These are phyloP conservation scores for Castanospermum australe DNA, from an alignment of 306 rosid species.

Conservation along the genomic window DNA sequence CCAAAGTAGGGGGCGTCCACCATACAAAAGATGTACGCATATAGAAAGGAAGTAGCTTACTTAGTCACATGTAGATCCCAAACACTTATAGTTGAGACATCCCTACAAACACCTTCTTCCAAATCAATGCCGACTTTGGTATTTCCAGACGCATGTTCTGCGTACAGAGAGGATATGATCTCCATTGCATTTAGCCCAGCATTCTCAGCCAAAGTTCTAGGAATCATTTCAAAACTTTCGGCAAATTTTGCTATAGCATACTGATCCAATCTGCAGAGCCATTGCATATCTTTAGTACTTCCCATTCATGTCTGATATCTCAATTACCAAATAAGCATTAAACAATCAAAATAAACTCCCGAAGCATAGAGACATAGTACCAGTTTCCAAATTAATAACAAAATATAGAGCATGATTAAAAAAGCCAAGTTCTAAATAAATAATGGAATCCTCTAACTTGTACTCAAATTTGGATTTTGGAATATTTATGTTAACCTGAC, in stretches of 20 bases:
- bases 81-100: slow-evolving; percentile 52
- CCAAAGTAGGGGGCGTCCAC: neutral
- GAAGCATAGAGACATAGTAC: neutral
- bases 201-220: slow-evolving; percentile 91
- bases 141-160: slow-evolving; percentile 97
- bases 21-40: neutral
- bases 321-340: neutral
- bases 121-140: slow-evolving; percentile 85
- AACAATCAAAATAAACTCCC: neutral
- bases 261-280: slow-evolving; percentile 89
- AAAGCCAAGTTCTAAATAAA: neutral
- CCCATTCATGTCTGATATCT: neutral
- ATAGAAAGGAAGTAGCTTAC: slow-evolving; percentile 47
- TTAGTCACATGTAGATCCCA: slow-evolving; percentile 94
- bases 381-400: neutral
- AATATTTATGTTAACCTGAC: neutral
- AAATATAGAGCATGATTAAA: neutral
- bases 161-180: slow-evolving; percentile 90
- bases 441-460: neutral
- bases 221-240: slow-evolving; percentile 92
- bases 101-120: slow-evolving; percentile 81
- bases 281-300: slow-evolving; percentile 27
- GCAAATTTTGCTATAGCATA: slow-evolving; percentile 97
- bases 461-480: neutral
- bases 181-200: slow-evolving; percentile 97